Evolutionary conservation across 1,284 basidiomycete genomes (phyloP).

Genomic region (Trametes versicolor): DNA sequence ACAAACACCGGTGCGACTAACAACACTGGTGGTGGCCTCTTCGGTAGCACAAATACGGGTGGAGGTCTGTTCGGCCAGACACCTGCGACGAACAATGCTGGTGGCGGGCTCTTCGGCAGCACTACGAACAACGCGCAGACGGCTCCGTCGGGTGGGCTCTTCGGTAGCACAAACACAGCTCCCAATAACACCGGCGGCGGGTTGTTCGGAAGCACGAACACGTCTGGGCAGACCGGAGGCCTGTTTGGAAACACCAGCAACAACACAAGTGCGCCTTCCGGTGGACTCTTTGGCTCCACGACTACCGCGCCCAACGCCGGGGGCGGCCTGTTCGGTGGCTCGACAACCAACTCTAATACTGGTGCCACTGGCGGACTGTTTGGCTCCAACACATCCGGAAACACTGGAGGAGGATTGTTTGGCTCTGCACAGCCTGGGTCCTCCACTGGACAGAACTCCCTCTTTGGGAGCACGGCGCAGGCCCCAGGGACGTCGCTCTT

Average conservation of each 20-base stretch:
- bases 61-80: constrained; percentile 32
- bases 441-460: constrained; percentile 17
- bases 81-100: constrained; percentile 18
- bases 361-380: constrained; percentile 37
- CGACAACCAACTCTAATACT: constrained; percentile 19
- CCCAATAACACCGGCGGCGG: constrained; percentile 31
- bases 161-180: constrained; percentile 42
- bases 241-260: constrained; percentile 39
- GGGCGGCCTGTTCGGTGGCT: constrained; percentile 41
- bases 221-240: constrained; percentile 23
- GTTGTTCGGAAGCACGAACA: constrained; percentile 47
- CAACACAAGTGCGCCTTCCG: constrained; percentile 20
- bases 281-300: constrained; percentile 35
- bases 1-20: constrained; percentile 23
- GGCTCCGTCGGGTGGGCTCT: constrained; percentile 34
- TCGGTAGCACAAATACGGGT: constrained; percentile 39
- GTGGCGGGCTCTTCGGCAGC: constrained; percentile 45
- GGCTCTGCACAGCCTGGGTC: constrained; percentile 26
- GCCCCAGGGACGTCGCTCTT: constrained; percentile 18
- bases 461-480: constrained; percentile 21
- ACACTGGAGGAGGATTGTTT: constrained; percentile 37
- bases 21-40: constrained; percentile 34
- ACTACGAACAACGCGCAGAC: constrained; percentile 18
- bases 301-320: constrained; percentile 4
- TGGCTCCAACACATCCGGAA: constrained; percentile 30